Evolutionary conservation across 148 eudicot species (phyloP).

Genomic region (Vaccinium corymbosum): DNA sequence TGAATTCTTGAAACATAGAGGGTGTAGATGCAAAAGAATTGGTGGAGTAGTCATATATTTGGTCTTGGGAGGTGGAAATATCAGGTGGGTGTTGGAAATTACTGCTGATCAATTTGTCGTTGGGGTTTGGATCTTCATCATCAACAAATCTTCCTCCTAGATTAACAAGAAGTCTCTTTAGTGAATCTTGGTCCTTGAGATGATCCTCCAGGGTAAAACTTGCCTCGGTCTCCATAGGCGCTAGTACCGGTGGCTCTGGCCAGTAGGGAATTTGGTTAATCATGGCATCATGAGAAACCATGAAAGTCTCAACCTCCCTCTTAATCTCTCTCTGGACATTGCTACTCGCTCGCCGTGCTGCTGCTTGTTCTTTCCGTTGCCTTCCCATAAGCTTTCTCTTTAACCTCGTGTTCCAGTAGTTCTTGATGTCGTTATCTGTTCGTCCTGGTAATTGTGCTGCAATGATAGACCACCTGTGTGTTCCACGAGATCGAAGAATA

Average conservation of each 20-base stretch:
- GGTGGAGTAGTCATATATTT: conserved; percentile 18
- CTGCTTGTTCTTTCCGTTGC: conserved; percentile 47
- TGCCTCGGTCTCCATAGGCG: conserved; percentile 12
- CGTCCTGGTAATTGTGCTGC: conserved; percentile 70
- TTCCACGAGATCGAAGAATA: neutral
- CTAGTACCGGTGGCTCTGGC: conserved; percentile 24
- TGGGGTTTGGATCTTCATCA: neutral
- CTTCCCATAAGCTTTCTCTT: conserved; percentile 58
- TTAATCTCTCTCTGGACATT: conserved; percentile 38
- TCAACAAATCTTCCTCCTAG: conserved; percentile 14
- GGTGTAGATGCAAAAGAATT: neutral
- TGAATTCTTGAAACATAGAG: conserved; percentile 26
- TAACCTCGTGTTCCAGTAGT: conserved; percentile 70
- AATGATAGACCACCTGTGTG: conserved; percentile 66
- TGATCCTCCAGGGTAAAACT: conserved; percentile 11
- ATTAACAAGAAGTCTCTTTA: conserved; percentile 17
- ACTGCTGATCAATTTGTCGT: neutral
- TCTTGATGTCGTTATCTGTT: conserved; percentile 68
- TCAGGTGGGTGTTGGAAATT: neutral
- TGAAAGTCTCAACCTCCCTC: conserved; percentile 25
- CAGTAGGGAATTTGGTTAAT: conserved; percentile 32
- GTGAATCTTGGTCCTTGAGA: conserved; percentile 23
- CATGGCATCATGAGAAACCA: conserved; percentile 21
- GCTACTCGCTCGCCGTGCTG: conserved; percentile 24
- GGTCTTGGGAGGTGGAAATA: conserved; percentile 24